Percentiles rank a stretch among this genome's conserved stretches.
Conservation (phyloP, 306 rosid genomes). For the Glycine tomentella region DNA sequence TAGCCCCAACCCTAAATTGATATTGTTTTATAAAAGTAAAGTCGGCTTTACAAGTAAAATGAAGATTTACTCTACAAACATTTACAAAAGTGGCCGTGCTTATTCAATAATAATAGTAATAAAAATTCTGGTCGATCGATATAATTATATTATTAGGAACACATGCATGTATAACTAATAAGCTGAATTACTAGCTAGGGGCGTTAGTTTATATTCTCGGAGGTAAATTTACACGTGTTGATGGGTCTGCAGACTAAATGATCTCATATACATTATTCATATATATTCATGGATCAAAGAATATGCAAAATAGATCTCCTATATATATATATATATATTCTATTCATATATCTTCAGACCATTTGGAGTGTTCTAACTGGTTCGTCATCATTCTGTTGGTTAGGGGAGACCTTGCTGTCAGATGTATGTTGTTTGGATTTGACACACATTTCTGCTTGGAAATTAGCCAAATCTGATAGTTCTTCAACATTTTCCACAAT, state of each 20-base stretch:
- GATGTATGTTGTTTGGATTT: slow-evolving; percentile 39
- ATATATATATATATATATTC: background rate
- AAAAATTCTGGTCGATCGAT: too few species aligned
- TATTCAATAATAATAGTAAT: too few species aligned
- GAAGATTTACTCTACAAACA: too few species aligned
- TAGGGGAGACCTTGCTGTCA: slow-evolving; percentile 16
- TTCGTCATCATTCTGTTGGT: slow-evolving; percentile 20
- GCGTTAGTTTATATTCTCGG: background rate
- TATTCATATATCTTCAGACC: slow-evolving; percentile 3
- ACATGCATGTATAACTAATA: background rate
- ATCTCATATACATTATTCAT: slow-evolving; percentile 3
- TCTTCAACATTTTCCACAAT: slow-evolving; percentile 66
- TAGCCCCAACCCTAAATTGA: too few species aligned
- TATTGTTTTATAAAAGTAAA: too few species aligned
- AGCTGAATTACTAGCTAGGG: background rate
- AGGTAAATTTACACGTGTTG: background rate
- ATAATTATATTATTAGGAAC: too few species aligned
- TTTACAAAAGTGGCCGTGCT: too few species aligned
- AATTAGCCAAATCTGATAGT: slow-evolving; percentile 59
- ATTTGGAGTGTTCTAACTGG: slow-evolving; percentile 23
- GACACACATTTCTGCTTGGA: slow-evolving; percentile 21
- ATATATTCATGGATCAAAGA: slow-evolving; percentile 3
- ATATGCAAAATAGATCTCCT: background rate
- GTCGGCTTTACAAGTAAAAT: too few species aligned
- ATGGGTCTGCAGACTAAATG: background rate